These are phyloP conservation scores for Chalciporus sp. DNA, from an alignment of 1,284 basidiomycete genomes.

Conservation along the genomic window DNA sequence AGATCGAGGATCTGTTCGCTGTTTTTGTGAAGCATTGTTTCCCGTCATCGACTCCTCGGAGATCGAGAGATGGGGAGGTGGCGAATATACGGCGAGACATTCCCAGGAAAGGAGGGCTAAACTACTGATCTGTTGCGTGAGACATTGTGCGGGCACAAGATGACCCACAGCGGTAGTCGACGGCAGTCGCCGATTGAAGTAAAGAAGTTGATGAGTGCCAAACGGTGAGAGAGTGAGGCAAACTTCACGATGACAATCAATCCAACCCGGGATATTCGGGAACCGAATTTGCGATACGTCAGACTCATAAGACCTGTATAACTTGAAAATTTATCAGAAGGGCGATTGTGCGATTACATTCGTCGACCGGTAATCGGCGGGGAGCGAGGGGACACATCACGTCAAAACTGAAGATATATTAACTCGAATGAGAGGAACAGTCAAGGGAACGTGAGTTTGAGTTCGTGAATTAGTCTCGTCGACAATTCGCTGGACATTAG, in stretches of 20 bases:
- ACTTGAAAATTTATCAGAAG: neutral
- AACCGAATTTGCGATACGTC: constrained; percentile 8
- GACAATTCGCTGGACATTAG: constrained; percentile 15
- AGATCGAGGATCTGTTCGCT: constrained; percentile 7
- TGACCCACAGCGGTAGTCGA: constrained; percentile 13
- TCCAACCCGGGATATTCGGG: constrained; percentile 4
- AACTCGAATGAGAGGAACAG: neutral
- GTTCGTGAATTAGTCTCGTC: constrained; percentile 11
- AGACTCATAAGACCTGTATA: neutral
- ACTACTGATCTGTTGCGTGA: constrained; percentile 25
- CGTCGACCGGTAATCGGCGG: neutral
- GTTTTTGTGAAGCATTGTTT: constrained; percentile 6
- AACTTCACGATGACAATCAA: neutral
- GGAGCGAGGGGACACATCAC: neutral
- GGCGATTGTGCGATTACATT: neutral
- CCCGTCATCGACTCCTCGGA: constrained; percentile 28
- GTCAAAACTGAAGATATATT: neutral
- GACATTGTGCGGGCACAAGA: constrained; percentile 24
- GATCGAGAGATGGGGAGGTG: constrained; percentile 17
- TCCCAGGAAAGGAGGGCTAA: constrained; percentile 17
- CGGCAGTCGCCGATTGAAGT: constrained; percentile 21
- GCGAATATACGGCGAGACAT: constrained; percentile 1
- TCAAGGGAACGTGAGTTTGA: constrained; percentile 6
- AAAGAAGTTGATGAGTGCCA: neutral
- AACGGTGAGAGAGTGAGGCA: constrained; percentile 5